Evolutionary conservation across 306 rosid genomes (phyloP), one percentile per base, ranked within the genome.

Genomic region (Sechiopsis laciniata): DNA sequence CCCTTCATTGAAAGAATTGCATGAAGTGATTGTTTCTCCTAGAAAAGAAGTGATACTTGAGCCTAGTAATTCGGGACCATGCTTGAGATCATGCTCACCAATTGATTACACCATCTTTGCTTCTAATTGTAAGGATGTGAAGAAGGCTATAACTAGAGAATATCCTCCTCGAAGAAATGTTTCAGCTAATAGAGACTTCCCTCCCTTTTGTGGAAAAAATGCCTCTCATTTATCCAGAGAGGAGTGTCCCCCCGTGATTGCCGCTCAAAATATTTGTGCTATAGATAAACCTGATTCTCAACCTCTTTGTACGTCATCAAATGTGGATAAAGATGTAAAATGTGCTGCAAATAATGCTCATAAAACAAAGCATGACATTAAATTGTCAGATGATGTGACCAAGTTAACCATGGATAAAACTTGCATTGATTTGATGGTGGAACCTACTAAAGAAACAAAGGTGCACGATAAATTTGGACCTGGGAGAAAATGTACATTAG

Each of bases 131-230:
- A 78, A 75, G 77, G 81, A 77, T 72, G 52, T 71, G 72, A 56
- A 74, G 74, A 82, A 83, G 74, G 64, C 45, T 66, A 53, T 62
- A 26, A 73, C 78, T 54, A 79, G 77, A 85, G 85, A 80, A 64
- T 82, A 80, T 79, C 85, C 86, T 82, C 90, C 90, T 55, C 85
- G 78, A 74, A 86, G 91, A 81, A 81, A 58, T 64, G 80, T 89
- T 78, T 88, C 95, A 55, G 98, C 97, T 52, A 45, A 79, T 60
- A 84, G 98, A 75, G 79, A 82, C 75, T 89, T 86, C 51, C 98
- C 97, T 65, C 88, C 74, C 77, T 74, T 76, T 10, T 94, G 98
- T 60, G 96, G 98, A 75, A 83, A 80, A 61, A 81, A 81, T 80
- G 88, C 86, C 77, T 74, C 85, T 22, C 63, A 13, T 66, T 78